Percentiles rank a stretch among this genome's conserved stretches.
These are phyloP conservation scores for Glonium stellatum DNA, from an alignment of 495 filamentous ascomycete species.

Conservation along the genomic window DNA sequence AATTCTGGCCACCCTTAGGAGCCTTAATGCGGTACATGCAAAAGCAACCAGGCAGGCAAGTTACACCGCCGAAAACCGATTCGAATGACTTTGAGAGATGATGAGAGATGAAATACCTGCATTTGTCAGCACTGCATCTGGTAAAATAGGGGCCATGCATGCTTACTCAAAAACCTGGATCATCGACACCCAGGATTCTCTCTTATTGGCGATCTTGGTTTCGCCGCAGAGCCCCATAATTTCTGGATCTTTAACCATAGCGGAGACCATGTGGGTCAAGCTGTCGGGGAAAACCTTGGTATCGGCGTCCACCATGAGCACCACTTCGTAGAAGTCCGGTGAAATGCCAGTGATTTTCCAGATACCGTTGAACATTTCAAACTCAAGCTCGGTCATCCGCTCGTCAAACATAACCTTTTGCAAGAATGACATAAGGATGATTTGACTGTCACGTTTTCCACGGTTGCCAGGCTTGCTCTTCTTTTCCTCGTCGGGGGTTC, in stretches of 20 bases:
- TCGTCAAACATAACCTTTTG: constrained; percentile 99
- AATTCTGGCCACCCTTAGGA: constrained; percentile 96
- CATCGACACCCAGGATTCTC: constrained; percentile 87
- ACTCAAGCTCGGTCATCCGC: constrained; percentile 99
- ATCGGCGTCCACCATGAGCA: constrained; percentile 98
- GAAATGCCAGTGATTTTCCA: constrained; percentile 98
- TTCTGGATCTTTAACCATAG: constrained; percentile 98
- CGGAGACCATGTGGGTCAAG: constrained; percentile 95
- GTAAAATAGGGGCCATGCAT: constrained; percentile 8
- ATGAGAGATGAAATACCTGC: constrained; percentile 90
- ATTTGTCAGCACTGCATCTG: constrained; percentile 23
- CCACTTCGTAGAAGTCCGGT: constrained; percentile 93
- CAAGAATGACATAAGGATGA: constrained; percentile 98
- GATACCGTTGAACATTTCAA: constrained; percentile 98
- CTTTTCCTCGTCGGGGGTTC: constrained; percentile 76
- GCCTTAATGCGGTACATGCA: constrained; percentile 99
- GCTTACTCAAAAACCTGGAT: constrained; percentile 96
- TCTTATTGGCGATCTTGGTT: constrained; percentile 99
- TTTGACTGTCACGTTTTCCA: constrained; percentile 97
- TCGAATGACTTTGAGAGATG: constrained; percentile 96
- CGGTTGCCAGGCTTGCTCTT: constrained; percentile 89
- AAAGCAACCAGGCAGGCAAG: constrained; percentile 98
- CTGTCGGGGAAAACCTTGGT: constrained; percentile 98
- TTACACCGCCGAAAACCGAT: constrained; percentile 97
- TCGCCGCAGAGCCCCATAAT: constrained; percentile 99